Percentiles rank a stretch among this genome's conserved stretches.
These are phyloP conservation scores for Naumovozyma castellii DNA, from an alignment of 805 yeast genomes.

Conservation along the genomic window DNA sequence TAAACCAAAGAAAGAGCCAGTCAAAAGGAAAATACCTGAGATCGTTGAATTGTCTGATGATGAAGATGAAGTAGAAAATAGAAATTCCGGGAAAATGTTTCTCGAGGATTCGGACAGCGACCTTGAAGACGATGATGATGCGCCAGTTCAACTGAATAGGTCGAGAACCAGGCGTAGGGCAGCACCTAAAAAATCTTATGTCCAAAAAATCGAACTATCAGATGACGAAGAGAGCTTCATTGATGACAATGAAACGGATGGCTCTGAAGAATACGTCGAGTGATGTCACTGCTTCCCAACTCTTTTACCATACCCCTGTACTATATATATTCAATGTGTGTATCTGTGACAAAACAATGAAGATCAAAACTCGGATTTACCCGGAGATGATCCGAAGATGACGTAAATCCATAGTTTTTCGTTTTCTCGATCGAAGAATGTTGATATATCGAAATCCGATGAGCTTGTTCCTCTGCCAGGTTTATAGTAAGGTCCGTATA, in stretches of 20 bases:
- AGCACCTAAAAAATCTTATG: conserved; percentile 10
- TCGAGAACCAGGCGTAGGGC: conserved; percentile 17
- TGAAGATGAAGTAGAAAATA: conserved; percentile 11
- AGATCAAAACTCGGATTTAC: too few relatives aligned
- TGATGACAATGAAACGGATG: conserved; percentile 10
- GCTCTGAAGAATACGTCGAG: conserved; percentile 15
- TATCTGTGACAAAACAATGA: neutral
- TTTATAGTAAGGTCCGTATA: too few relatives aligned
- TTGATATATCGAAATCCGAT: too few relatives aligned
- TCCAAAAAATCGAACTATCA: conserved; percentile 17
- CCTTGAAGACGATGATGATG: conserved; percentile 11
- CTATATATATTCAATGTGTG: neutral
- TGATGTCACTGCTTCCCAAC: neutral
- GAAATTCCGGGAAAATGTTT: too few relatives aligned
- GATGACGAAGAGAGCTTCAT: conserved; percentile 24
- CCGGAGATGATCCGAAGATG: too few relatives aligned
- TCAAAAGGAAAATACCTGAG: conserved; percentile 3
- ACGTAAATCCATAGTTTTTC: too few relatives aligned
- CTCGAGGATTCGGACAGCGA: conserved; percentile 5
- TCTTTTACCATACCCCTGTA: neutral
- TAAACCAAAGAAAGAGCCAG: conserved; percentile 1
- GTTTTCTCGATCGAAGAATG: too few relatives aligned
- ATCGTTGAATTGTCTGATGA: conserved; percentile 16
- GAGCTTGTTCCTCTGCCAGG: too few relatives aligned
- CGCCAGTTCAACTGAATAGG: conserved; percentile 11